These are phyloP conservation scores for Russula virescens DNA, from an alignment of 768 basidiomycete species.

Conservation along the genomic window DNA sequence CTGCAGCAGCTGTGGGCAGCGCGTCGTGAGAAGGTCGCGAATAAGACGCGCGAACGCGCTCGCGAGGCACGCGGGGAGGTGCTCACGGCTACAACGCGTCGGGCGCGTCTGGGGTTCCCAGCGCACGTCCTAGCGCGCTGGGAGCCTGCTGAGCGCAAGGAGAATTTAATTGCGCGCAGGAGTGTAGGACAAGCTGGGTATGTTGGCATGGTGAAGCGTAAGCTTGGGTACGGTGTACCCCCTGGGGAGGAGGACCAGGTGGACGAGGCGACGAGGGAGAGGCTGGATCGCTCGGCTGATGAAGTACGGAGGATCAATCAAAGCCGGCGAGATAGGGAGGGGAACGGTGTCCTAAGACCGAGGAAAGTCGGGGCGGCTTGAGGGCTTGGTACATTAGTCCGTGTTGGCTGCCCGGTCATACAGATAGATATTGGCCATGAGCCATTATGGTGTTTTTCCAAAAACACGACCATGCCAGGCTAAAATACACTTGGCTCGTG, in stretches of 20 bases:
- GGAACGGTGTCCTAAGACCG: too few species aligned
- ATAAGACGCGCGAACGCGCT: constrained; percentile 56
- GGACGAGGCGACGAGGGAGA: constrained; percentile 26
- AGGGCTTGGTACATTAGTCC: too few species aligned
- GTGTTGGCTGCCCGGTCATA: too few species aligned
- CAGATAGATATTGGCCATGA: too few species aligned
- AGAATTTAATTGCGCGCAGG: constrained; percentile 47
- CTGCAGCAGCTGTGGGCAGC: constrained; percentile 48
- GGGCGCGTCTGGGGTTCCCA: constrained; percentile 54
- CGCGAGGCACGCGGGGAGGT: constrained; percentile 64
- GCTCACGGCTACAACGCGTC: constrained; percentile 40
- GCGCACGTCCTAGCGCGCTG: constrained; percentile 52
- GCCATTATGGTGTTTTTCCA: too few species aligned
- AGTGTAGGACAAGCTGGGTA: constrained; percentile 65
- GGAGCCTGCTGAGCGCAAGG: constrained; percentile 40
- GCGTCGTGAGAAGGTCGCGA: constrained; percentile 51
- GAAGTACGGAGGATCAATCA: constrained; percentile 32
- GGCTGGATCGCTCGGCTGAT: constrained; percentile 29
- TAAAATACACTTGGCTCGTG: too few species aligned
- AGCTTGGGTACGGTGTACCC: constrained; percentile 45
- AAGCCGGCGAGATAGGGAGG: constrained; percentile 13
- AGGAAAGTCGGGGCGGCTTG: too few species aligned
- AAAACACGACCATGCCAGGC: too few species aligned
- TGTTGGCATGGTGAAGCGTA: constrained; percentile 56
- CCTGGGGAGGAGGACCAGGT: constrained; percentile 31